Percentiles rank a stretch among this genome's conserved stretches.
These are phyloP conservation scores for Aspergillus sp. DNA, from an alignment of 2,329 filamentous ascomycete genomes.

Conservation along the genomic window DNA sequence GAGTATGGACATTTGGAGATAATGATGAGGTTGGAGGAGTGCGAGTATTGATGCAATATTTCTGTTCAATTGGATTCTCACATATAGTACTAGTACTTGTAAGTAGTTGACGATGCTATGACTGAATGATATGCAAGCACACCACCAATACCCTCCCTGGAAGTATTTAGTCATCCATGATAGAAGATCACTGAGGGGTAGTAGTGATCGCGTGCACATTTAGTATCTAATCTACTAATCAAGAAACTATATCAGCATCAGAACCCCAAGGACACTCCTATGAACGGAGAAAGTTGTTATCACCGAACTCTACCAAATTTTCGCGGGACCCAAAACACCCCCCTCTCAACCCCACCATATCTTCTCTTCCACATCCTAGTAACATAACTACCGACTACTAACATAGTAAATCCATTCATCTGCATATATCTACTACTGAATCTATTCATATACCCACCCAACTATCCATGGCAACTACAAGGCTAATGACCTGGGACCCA, in stretches of 20 bases:
- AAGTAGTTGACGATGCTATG: background rate
- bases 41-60: background rate
- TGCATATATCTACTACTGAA: background rate
- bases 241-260: no score
- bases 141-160: background rate
- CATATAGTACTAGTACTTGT: background rate
- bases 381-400: no score
- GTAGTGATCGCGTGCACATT: background rate
- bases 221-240: background rate
- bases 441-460: background rate
- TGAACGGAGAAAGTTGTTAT: background rate
- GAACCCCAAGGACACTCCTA: no score
- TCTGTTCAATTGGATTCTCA: no score
- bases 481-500: slow-evolving; percentile 43
- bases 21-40: background rate
- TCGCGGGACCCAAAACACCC: background rate
- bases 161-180: background rate
- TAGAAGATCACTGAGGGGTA: background rate
- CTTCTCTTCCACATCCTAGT: no score
- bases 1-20: background rate
- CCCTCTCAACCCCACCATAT: no score
- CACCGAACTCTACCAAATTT: background rate
- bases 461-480: background rate
- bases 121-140: no score
- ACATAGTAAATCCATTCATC: background rate